Evolutionary conservation across 768 basidiomycete species (phyloP), one percentile per base, ranked within the genome.

Genomic region (Exidia glandulosa): DNA sequence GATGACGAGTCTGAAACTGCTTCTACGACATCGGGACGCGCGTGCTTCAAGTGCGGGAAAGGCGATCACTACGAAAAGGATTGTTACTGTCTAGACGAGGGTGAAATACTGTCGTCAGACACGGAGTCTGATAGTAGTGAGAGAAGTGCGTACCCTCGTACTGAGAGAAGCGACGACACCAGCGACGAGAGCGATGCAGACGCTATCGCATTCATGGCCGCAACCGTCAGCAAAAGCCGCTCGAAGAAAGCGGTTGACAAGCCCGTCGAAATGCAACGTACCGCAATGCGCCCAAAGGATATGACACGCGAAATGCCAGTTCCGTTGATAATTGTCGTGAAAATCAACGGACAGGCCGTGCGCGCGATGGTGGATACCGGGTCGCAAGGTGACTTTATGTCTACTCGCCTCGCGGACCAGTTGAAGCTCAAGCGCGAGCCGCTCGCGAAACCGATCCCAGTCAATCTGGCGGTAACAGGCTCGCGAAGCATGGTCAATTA

Each of bases 381-480:
- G 0, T 77, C 73, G 0, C 59, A 74, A 0, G 74, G 74, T 1
- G 77, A 79, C 61, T 77, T 79, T 57, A 69, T 79, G 30, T 74
- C 75, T 0, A 64, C 70, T 0, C 71, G 65, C 1, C 27, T 78
- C 0, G 73, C 70, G 0, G 72, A 76, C 56, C 77, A 79, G 60
- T 59, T 79, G 3, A 66, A 68, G 2, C 34, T 75, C 0, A 59
- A 65, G 31, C 60, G 58, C 1, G 59, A 62, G 0, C 61, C 64
- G 12, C 62, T 79, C 1, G 67, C 56, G 0, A 67, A 68, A 30
- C 77, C 73, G 2, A 25, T 79, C 2, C 59, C 68, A 0, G 52
- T 79, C 0, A 73, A 76, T 16, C 63, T 81, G 0, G 78, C 77
- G 0, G 73, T 76, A 0, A 71, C 75, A 32, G 79, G 77, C 0